Evolutionary conservation across 1,284 basidiomycete species (phyloP).

Genomic region (Boletus sp.): DNA sequence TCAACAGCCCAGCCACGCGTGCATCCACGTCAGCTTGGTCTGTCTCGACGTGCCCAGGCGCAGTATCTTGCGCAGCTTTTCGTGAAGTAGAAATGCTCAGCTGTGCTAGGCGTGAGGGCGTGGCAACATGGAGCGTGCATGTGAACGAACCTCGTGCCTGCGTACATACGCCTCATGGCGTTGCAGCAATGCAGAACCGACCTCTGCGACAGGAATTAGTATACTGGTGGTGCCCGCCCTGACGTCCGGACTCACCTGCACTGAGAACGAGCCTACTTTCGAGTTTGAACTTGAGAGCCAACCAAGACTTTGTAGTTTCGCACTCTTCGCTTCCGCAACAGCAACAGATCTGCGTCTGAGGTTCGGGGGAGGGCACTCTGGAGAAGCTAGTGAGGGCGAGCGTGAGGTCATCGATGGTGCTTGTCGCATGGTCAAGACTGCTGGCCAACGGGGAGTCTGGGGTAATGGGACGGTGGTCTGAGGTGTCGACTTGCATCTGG

Average conservation of each 20-base stretch:
- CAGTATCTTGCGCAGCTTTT: constrained; percentile 15
- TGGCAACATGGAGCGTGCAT: constrained; percentile 11
- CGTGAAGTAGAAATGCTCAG: constrained; percentile 11
- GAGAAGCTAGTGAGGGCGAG: constrained; percentile 67
- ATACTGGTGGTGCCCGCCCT: background rate
- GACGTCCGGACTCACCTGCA: constrained; percentile 57
- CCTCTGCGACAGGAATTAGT: constrained; percentile 50
- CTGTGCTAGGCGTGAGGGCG: constrained; percentile 20
- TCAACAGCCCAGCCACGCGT: constrained; percentile 43
- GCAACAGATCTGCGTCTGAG: constrained; percentile 46
- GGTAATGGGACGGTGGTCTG: constrained; percentile 34
- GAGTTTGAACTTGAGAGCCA: constrained; percentile 61
- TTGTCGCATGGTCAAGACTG: constrained; percentile 57
- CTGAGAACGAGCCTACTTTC: constrained; percentile 77
- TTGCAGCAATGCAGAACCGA: constrained; percentile 86
- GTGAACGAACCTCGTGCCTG: constrained; percentile 54
- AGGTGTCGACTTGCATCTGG: constrained; percentile 23
- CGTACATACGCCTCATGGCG: constrained; percentile 84
- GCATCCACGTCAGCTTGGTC: constrained; percentile 27
- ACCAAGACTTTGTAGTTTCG: constrained; percentile 60
- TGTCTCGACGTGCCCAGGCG: constrained; percentile 12
- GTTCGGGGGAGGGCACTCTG: constrained; percentile 64
- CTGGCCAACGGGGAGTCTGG: constrained; percentile 55
- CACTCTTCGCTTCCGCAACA: constrained; percentile 68
- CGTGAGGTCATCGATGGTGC: constrained; percentile 74